Evolutionary conservation across 1,284 basidiomycete species (phyloP).

Genomic region (Pseudozyma sp.): DNA sequence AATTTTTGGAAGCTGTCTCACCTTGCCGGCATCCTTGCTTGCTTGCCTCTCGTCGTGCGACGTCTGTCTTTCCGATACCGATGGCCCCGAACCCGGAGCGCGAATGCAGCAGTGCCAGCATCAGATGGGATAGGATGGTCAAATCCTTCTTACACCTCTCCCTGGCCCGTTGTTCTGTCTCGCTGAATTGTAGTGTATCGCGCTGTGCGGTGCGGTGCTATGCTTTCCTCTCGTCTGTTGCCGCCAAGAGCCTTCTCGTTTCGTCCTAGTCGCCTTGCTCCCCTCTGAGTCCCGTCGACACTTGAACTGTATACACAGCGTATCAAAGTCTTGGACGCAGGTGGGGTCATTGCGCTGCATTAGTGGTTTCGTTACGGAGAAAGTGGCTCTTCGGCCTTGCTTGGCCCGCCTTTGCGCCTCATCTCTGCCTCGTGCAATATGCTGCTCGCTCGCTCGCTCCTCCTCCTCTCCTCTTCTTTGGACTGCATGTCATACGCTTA

Average conservation of each 20-base stretch:
- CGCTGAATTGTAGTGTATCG: not conserved
- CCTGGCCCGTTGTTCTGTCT: not conserved
- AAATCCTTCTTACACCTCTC: too few species aligned
- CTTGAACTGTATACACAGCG: too few species aligned
- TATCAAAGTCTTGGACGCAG: not conserved
- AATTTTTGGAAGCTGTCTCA: slow-evolving; percentile 33
- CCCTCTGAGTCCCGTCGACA: not conserved
- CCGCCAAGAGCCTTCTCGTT: slow-evolving; percentile 3
- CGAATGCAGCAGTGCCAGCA: not conserved
- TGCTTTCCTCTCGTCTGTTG: not conserved
- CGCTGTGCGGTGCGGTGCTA: not conserved
- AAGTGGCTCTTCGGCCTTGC: not conserved
- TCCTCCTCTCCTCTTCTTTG: not conserved
- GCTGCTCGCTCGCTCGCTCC: not conserved
- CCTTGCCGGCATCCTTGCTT: slow-evolving; percentile 23
- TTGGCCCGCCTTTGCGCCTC: not conserved
- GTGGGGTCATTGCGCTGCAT: slow-evolving; percentile 19
- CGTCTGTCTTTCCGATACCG: slow-evolving; percentile 8
- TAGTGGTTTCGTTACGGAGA: slow-evolving; percentile 12
- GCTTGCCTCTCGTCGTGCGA: slow-evolving; percentile 1
- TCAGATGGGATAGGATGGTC: not conserved
- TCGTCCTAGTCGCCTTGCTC: not conserved
- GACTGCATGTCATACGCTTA: not conserved
- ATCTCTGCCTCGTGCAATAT: not conserved
- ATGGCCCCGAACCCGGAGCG: slow-evolving; percentile 13